These are phyloP conservation scores for Arctium lappa DNA, from an alignment of 129 eudicot species.

Conservation along the genomic window DNA sequence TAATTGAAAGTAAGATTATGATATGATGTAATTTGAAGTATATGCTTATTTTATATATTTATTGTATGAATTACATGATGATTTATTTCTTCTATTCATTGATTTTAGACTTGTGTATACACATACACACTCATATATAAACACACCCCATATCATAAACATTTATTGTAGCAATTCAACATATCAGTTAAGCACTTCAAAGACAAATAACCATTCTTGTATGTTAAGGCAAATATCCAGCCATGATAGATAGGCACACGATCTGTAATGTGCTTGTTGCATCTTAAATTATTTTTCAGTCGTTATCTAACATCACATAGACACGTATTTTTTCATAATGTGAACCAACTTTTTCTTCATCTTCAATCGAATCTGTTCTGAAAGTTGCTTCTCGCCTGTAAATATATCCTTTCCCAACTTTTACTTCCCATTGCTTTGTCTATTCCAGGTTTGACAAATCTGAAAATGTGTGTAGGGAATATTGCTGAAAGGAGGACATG, in stretches of 20 bases:
- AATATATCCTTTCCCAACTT: too few species aligned
- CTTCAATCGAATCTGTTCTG: too few species aligned
- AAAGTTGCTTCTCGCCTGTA: too few species aligned
- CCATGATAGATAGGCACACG: background rate
- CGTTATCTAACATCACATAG: too few species aligned
- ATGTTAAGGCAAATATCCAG: background rate
- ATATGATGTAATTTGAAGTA: background rate
- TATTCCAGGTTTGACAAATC: background rate
- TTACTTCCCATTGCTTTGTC: background rate
- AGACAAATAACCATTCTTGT: too few species aligned
- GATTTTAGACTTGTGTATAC: background rate
- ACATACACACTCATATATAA: background rate
- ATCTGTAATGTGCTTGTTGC: background rate
- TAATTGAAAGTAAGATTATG: background rate
- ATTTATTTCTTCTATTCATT: background rate
- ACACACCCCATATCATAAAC: background rate
- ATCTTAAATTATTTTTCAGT: background rate
- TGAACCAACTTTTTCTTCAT: background rate
- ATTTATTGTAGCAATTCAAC: background rate
- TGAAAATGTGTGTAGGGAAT: constrained; percentile 62
- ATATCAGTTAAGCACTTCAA: too few species aligned
- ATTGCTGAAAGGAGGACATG: constrained; percentile 96
- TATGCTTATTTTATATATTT: background rate
- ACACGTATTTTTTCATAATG: too few species aligned
- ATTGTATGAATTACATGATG: background rate